phyloP scores from a whole-genome alignment of 2,329 filamentous ascomycete genomes.

The Neopestalotiopsis sp. region DNA sequence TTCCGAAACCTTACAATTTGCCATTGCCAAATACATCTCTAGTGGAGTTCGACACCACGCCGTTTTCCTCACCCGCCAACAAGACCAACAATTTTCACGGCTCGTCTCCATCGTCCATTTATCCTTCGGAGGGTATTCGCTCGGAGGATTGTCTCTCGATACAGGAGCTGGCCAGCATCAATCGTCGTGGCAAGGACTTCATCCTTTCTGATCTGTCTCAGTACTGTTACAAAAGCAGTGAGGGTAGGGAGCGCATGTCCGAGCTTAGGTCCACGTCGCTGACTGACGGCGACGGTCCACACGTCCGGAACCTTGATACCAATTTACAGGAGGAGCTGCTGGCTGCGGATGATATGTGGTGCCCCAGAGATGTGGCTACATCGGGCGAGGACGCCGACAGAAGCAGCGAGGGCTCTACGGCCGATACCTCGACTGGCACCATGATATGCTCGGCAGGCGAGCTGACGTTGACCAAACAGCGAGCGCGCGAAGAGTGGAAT shows the following conservation, averaged over 20 bases:
- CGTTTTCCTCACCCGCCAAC: not conserved
- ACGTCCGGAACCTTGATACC: not conserved
- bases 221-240: conserved; percentile 5
- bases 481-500: not conserved
- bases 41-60: not conserved
- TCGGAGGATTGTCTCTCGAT: conserved; percentile 9
- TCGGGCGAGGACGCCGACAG: not conserved
- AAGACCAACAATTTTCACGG: not conserved
- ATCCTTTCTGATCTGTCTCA: not conserved
- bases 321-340: conserved; percentile 10
- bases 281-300: conserved; percentile 7
- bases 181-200: not conserved
- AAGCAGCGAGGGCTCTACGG: not conserved
- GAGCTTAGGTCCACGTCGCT: conserved; percentile 12
- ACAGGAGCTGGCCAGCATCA: not conserved
- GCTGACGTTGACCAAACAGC: not conserved
- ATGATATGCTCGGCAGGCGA: not conserved
- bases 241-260: not conserved
- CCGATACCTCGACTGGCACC: not conserved
- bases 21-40: not conserved
- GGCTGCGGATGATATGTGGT: not conserved
- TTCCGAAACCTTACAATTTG: not conserved
- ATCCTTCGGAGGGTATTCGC: conserved; percentile 14
- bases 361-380: not conserved
- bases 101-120: conserved; percentile 9